Evolutionary conservation across 2,329 filamentous ascomycete species (phyloP).

Genomic region (Incumbomyces lentus): DNA sequence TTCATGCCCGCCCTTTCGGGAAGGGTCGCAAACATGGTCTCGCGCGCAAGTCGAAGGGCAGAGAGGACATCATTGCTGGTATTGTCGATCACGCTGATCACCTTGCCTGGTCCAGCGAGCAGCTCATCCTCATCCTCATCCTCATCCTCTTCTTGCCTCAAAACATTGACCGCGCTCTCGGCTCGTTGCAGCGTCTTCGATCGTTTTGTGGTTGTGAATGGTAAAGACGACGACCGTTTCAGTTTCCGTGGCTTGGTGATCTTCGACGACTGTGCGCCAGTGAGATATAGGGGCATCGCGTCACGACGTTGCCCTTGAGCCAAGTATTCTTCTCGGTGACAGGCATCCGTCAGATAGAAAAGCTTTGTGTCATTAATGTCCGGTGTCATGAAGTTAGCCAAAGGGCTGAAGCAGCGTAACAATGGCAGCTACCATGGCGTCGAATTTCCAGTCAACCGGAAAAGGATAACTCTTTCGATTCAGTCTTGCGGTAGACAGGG

Average conservation of each 20-base stretch:
- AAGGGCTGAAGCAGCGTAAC: too few species aligned
- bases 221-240: conserved; percentile 26
- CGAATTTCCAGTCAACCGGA: too few species aligned
- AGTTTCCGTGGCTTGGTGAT: conserved; percentile 30
- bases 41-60: conserved; percentile 43
- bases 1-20: conserved; percentile 52
- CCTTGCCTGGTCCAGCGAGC: conserved; percentile 43
- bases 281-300: conserved; percentile 38
- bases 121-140: conserved; percentile 21
- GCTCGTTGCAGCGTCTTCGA: conserved; percentile 28
- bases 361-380: too few species aligned
- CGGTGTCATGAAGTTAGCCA: too few species aligned
- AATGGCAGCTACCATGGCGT: too few species aligned
- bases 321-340: not conserved
- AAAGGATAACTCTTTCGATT: too few species aligned
- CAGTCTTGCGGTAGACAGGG: too few species aligned
- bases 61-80: conserved; percentile 41
- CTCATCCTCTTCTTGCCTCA: conserved; percentile 21
- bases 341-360: not conserved
- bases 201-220: conserved; percentile 32
- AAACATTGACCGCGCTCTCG: conserved; percentile 14
- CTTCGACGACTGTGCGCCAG: conserved; percentile 37
- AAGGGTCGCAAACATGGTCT: conserved; percentile 46
- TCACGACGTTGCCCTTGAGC: not conserved
- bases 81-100: conserved; percentile 39